Evolutionary conservation across 1,139 yeast genomes (phyloP).

Genomic region (Suhomyces yuchorum): DNA sequence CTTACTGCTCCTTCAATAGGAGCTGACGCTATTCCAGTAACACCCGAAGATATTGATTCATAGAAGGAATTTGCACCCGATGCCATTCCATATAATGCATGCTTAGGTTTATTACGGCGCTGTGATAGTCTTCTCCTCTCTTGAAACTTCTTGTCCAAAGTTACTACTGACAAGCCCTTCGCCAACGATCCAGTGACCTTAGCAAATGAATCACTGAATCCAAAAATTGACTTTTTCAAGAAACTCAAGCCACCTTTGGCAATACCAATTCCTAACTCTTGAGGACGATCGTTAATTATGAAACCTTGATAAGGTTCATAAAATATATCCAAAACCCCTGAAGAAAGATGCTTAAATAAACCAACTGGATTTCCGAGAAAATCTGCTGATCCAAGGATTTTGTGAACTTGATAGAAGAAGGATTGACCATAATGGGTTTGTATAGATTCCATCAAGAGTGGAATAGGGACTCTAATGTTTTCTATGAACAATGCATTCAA

Average conservation of each 20-base stretch:
- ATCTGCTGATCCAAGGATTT: conserved; percentile 94
- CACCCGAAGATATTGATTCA: conserved; percentile 84
- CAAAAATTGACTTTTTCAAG: conserved; percentile 91
- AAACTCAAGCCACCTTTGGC: conserved; percentile 97
- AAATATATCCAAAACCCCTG: conserved; percentile 94
- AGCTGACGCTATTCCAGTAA: conserved; percentile 86
- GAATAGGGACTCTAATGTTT: conserved; percentile 84
- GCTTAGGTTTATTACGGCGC: conserved; percentile 78
- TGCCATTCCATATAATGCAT: conserved; percentile 85
- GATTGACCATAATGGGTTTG: conserved; percentile 91
- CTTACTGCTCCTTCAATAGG: conserved; percentile 86
- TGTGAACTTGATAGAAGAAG: conserved; percentile 87
- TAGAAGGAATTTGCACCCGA: conserved; percentile 88
- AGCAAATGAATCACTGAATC: conserved; percentile 89
- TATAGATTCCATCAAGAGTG: conserved; percentile 69
- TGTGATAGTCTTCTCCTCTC: conserved; percentile 73
- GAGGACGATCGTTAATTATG: conserved; percentile 91
- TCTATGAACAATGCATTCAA: conserved; percentile 86
- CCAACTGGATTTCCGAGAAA: conserved; percentile 97
- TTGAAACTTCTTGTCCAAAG: conserved; percentile 84
- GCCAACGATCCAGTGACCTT: conserved; percentile 93
- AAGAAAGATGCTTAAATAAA: conserved; percentile 84
- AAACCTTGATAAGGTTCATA: conserved; percentile 98
- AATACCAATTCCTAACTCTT: conserved; percentile 89
- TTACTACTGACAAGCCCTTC: conserved; percentile 88